Percentiles rank a stretch among this genome's conserved stretches.
These are phyloP conservation scores for Populus hybrid DNA, from an alignment of 441 rosid genomes.

Conservation along the genomic window DNA sequence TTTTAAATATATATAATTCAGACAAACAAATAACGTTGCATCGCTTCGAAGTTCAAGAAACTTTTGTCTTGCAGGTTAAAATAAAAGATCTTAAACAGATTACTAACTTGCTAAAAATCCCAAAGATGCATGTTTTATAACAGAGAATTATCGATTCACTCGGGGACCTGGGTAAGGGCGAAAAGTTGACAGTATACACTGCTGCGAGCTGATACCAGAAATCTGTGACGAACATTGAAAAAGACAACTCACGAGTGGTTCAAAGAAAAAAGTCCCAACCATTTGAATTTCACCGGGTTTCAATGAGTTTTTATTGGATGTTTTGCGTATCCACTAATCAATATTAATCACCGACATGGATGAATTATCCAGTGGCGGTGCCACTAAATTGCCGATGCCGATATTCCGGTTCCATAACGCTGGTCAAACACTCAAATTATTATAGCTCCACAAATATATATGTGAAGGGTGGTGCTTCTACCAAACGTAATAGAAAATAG, in stretches of 20 bases:
- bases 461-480: background rate
- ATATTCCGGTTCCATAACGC: background rate
- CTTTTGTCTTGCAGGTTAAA: background rate
- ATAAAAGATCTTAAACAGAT: too few relatives aligned
- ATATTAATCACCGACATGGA: background rate
- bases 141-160: too few relatives aligned
- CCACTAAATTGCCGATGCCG: background rate
- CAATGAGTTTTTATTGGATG: background rate
- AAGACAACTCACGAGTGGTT: background rate
- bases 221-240: too few relatives aligned
- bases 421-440: background rate
- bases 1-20: background rate
- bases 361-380: background rate
- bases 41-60: background rate
- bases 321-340: background rate
- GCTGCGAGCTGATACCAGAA: too few relatives aligned
- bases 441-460: background rate
- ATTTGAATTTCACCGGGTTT: too few relatives aligned
- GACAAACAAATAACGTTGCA: background rate
- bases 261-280: background rate
- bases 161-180: too few relatives aligned
- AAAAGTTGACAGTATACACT: too few relatives aligned
- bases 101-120: background rate
- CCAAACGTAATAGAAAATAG: too few relatives aligned
- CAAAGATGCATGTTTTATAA: too few relatives aligned